Evolutionary conservation across 1,139 yeast species (phyloP).

Genomic region (Geotrichum reessii): DNA sequence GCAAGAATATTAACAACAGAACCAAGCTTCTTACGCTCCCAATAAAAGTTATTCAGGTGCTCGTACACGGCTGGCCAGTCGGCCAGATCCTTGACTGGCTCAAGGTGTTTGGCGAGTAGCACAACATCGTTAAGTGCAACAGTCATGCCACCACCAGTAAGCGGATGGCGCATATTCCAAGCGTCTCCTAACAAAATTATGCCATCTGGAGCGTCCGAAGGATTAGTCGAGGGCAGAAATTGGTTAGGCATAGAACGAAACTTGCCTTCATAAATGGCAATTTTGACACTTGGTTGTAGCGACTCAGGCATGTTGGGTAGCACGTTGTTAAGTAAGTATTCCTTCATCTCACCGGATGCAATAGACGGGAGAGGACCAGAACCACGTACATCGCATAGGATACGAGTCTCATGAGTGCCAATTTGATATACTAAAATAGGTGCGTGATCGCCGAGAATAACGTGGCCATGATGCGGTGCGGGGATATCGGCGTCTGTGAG

Average conservation of each 20-base stretch:
- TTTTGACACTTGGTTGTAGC: constrained; percentile 59
- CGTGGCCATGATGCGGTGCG: constrained; percentile 76
- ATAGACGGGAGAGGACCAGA: constrained; percentile 58
- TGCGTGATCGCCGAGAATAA: constrained; percentile 74
- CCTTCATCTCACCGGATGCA: constrained; percentile 51
- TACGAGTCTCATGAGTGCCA: constrained; percentile 74
- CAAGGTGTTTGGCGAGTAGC: constrained; percentile 54
- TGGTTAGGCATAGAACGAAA: constrained; percentile 93
- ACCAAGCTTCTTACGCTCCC: constrained; percentile 69
- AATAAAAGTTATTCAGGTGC: constrained; percentile 67
- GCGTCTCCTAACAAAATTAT: constrained; percentile 86
- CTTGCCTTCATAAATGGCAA: constrained; percentile 46
- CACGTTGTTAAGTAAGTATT: constrained; percentile 56
- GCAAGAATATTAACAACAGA: constrained; percentile 86
- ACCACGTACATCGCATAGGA: constrained; percentile 81
- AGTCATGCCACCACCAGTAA: constrained; percentile 99
- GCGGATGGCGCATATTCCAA: constrained; percentile 94
- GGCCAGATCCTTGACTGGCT: constrained; percentile 25
- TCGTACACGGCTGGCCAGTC: constrained; percentile 49
- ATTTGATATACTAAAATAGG: constrained; percentile 88
- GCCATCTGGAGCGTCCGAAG: constrained; percentile 60
- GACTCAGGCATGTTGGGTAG: constrained; percentile 62
- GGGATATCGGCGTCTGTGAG: constrained; percentile 70
- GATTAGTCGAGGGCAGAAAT: constrained; percentile 62
- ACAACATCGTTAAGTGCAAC: constrained; percentile 90